Base-by-base conservation (phyloP, 1,284 basidiomycete species). In the Trametes hirsuta region DNA sequence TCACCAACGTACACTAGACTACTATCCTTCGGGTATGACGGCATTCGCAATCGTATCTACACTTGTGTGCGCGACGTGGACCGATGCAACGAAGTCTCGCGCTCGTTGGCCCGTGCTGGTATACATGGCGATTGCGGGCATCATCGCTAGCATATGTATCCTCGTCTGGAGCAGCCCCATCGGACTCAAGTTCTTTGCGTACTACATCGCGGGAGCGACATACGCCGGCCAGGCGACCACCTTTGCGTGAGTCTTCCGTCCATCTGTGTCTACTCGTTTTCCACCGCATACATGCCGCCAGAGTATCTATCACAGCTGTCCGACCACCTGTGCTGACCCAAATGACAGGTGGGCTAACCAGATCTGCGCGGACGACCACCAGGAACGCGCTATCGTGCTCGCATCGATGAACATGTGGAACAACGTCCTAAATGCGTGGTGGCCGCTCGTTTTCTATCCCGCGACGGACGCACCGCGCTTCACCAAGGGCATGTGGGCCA, bases 321-420 rank as follows among this genome's bases (percentile, higher is more conserved):
- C 1, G n/a, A 15, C 4, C 15, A 8, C 4, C 1, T 5, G 37
- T 18, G 14, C 15, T 44, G 21, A 51, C 22, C 1, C 4, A 0
- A 30, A 10, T 21, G 24, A 24, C 54, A 77, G 84, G n/a, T 87
- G 87, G 87, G 85, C 85, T 35, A 89, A 90, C 69, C 84, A 88
- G 69, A 85, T 88, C 58, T 87, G 87, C 56, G 81, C 83, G 12
- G 85, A 87, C 65, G 85, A 89, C 68, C 76, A 84, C 68, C 85
- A 85, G 69, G 86, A 88, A 69, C 81, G 87, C 37, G 84, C 78
- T 15, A 77, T 90, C 47, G 87, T 90, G 15, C 77, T 88, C 34
- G 87, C 84, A 35, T 88, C 86, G 8, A 89, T 88, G 86, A 87
- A 87, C 67, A 87, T 87, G 86, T 87, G 85, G 83, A 88, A 85